Evolutionary conservation across 2,329 filamentous ascomycete species (phyloP).

Genomic region (Epichloe coenophiala): DNA sequence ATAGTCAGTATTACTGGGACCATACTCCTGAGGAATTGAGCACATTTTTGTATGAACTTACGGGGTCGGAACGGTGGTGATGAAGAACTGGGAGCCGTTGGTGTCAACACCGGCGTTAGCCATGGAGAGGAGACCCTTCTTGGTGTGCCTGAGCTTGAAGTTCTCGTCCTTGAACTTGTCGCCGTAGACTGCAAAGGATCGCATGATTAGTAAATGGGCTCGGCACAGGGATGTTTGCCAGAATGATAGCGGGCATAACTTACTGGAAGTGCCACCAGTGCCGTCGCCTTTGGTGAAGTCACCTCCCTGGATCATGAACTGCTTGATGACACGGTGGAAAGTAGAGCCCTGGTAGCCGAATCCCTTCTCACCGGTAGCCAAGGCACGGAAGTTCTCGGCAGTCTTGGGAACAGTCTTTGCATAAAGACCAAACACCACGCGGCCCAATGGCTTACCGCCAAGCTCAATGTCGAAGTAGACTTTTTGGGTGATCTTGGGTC

Average conservation of each 20-base stretch:
- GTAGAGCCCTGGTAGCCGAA: constrained; percentile 68
- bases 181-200: constrained; percentile 50
- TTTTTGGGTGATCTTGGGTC: constrained; percentile 92
- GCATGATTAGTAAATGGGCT: constrained; percentile 9
- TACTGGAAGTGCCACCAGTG: constrained; percentile 75
- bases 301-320: constrained; percentile 83
- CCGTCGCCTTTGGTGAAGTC: constrained; percentile 76
- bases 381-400: constrained; percentile 59
- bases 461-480: constrained; percentile 78
- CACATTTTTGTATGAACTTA: constrained; percentile 24
- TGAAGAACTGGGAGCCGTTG: constrained; percentile 85
- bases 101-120: constrained; percentile 76
- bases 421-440: constrained; percentile 71
- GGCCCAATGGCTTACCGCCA: constrained; percentile 60
- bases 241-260: constrained; percentile 17
- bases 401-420: constrained; percentile 77
- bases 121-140: constrained; percentile 74
- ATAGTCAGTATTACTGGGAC: not conserved
- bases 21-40: not conserved
- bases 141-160: constrained; percentile 89
- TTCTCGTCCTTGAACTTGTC: constrained; percentile 79
- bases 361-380: constrained; percentile 76
- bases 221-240: not conserved
- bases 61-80: constrained; percentile 70
- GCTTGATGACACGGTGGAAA: constrained; percentile 85